Evolutionary conservation across 805 yeast species (phyloP), one percentile per base, ranked within the genome.

Genomic region (Kuraishia hungarica): DNA sequence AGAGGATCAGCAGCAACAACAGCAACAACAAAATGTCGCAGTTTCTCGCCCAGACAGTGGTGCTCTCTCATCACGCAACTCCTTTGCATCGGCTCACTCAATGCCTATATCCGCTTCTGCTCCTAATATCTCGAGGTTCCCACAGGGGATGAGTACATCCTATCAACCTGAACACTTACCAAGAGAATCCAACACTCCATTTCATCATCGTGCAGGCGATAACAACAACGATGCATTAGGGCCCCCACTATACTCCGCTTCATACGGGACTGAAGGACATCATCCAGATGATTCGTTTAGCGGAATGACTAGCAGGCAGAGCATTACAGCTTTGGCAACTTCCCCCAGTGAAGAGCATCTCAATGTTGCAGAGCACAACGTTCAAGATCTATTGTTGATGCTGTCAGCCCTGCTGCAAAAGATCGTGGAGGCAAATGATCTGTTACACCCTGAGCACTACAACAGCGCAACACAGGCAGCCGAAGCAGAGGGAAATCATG

Each of bases 371-470:
- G 86, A 85, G 49, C 89, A 84, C 65, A 92, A 96, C 1, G 90
- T 89, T 1, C 82, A 84, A 56, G 93, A 88, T 59, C 77, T 94
- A 26, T 76, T 94, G 50, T 69, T 83, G 50, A 93, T 94, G 97
- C 77, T 93, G 53, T 82, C 97, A 21, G 86, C 96, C 7, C 74
- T 93, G 54, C 73, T 93, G 54, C 90, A 90, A 60, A 89, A 88
- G 66, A 91, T 94, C 51, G 86, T 93, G 46, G 93, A 88, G 63
- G 91, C 96, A 13, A 94, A 93, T 70, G 99, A 93, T 69, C 76
- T 83, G 53, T 72, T 89, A 39, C 93, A 86, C 63, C 87, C 92
- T 1, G 84, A 82, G 59, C 85, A 82, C 61, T 79, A 80, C 59
- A 77, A 78, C 58, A 71, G 73, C 56, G 67, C 62, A 53, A 58